These are phyloP conservation scores for Megacollybia marginata DNA, from an alignment of 768 basidiomycete species.

Conservation along the genomic window DNA sequence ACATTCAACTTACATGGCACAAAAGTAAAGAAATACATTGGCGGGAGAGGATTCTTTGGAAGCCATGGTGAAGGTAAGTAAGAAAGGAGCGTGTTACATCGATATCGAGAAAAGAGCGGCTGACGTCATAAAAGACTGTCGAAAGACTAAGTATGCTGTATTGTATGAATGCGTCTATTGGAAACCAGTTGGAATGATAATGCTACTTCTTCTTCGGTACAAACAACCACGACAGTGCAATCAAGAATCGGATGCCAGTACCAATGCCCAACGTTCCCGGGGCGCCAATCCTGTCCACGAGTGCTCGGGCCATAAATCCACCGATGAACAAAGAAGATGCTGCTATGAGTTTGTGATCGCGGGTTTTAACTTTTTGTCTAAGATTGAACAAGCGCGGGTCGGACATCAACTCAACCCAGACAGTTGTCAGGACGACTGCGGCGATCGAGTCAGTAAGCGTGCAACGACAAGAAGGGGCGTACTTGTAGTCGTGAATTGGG, in stretches of 20 bases:
- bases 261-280: constrained; percentile 62
- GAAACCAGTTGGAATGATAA: not conserved
- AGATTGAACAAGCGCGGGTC: constrained; percentile 68
- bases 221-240: constrained; percentile 61
- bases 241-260: constrained; percentile 51
- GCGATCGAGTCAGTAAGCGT: constrained; percentile 3
- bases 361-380: constrained; percentile 42
- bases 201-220: constrained; percentile 34
- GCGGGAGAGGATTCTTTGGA: too few species aligned
- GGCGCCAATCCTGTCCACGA: constrained; percentile 52
- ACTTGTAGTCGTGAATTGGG: constrained; percentile 76
- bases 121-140: too few species aligned
- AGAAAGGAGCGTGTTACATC: too few species aligned
- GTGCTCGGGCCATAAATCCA: constrained; percentile 57
- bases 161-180: too few species aligned
- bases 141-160: too few species aligned
- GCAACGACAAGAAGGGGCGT: constrained; percentile 16
- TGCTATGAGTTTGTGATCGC: constrained; percentile 69
- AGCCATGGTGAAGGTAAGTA: too few species aligned
- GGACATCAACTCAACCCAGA: constrained; percentile 85
- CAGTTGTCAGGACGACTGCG: constrained; percentile 74
- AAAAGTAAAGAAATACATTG: too few species aligned
- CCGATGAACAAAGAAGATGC: constrained; percentile 68
- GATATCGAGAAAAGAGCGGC: too few species aligned
- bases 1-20: too few species aligned